These are phyloP conservation scores for Aspergillus awamori DNA, from an alignment of 2,329 filamentous ascomycete genomes.

Conservation along the genomic window DNA sequence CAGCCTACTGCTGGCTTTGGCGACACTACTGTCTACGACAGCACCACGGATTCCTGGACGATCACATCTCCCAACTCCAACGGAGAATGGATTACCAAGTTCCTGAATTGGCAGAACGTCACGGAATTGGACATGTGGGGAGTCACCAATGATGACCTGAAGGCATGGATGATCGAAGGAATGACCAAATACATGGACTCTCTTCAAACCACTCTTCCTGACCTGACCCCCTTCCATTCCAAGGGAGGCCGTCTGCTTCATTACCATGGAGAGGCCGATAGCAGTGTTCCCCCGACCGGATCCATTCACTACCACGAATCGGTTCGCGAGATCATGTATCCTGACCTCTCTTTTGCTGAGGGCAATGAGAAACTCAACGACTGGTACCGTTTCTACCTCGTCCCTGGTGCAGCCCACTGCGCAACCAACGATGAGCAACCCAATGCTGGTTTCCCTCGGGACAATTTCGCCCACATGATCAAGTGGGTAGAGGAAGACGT, in stretches of 20 bases:
- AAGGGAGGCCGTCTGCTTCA: conserved; percentile 4
- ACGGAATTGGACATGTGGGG: neutral
- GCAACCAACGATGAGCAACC: conserved; percentile 1
- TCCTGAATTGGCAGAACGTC: neutral
- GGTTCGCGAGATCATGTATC: conserved; percentile 3
- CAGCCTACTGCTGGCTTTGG: conserved; percentile 3
- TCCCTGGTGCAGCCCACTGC: conserved; percentile 1
- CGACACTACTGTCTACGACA: neutral
- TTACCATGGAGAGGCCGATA: conserved; percentile 1
- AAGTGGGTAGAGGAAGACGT: neutral
- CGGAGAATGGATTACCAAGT: conserved; percentile 4
- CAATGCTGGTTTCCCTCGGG: conserved; percentile 2
- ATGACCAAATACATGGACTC: neutral
- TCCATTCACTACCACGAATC: conserved; percentile 2
- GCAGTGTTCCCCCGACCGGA: neutral
- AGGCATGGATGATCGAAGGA: neutral
- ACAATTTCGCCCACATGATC: neutral
- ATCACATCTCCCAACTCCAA: neutral
- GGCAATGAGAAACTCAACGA: neutral
- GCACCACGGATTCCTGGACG: neutral
- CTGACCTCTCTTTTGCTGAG: neutral
- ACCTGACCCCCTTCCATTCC: neutral
- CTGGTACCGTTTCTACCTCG: neutral
- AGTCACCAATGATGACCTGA: conserved; percentile 2
- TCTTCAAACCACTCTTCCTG: neutral